Base-by-base conservation (phyloP, 345 rosid genomes). In the Leavenworthia alabamica region DNA sequence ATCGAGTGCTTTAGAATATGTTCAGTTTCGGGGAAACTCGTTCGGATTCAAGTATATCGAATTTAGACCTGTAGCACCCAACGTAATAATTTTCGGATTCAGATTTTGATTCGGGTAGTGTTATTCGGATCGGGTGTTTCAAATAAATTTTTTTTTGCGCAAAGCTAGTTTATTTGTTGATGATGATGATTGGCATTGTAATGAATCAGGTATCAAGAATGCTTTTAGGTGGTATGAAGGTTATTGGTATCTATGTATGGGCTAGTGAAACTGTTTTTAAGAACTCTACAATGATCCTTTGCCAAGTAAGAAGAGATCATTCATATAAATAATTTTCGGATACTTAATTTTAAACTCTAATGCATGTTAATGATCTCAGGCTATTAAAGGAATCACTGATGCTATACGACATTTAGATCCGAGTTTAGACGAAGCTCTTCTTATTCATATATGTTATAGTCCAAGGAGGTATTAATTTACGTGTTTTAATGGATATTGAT, bases 401-500 rank as follows among this genome's bases (percentile, higher is more conserved):
- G 98, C 91, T 16, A 80, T 83, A 37, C 77, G 79, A 5, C 52
- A 73, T 58, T 64, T 70, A 33, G 86, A 77, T 65, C 68, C 79
- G 60, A 78, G 56, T 26, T 52, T 50, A 12, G 83, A 78, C 60
- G 93, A 83, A 65, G 79, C 88, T 59, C 74, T 89, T 56, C 87
- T 89, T 37, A 58, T 92, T 65, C 97, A 92, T 60, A 86, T 92
- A 62, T 76, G 81, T 66, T 92, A 83, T 68, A 85, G 95, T 76
- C 98, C 98, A 14, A 77, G 89, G 76, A 89, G 95, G 98, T 86
- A 77, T n/a, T n/a, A n/a, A n/a, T n/a, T n/a, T n/a, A n/a, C n/a
- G n/a, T n/a, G n/a, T n/a, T n/a, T n/a, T n/a, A n/a, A n/a, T n/a
- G n/a, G n/a, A n/a, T n/a, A n/a, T n/a, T n/a, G n/a, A n/a, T n/a